These are phyloP conservation scores for Coemansia sp. DNA, from an alignment of 192 early-diverging fungal species.

Conservation along the genomic window DNA sequence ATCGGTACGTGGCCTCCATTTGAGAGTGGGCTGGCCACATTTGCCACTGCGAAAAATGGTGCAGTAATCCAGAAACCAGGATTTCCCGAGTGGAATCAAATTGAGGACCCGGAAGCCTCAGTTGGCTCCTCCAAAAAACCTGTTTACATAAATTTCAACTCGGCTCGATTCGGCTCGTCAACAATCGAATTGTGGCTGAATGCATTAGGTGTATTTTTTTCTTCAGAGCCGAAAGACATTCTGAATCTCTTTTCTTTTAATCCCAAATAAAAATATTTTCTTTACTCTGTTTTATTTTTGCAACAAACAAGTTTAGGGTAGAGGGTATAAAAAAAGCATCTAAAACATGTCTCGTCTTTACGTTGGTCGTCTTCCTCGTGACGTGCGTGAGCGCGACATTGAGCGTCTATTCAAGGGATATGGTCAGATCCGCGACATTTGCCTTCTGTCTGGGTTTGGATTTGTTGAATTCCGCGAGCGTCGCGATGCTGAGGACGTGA, in stretches of 20 bases:
- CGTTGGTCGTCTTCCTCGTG: conserved; percentile 83
- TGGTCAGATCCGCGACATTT: conserved; percentile 82
- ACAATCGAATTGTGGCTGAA: no score
- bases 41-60: no score
- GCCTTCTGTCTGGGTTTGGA: conserved; percentile 83
- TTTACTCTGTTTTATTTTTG: background rate
- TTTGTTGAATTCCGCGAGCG: conserved; percentile 92
- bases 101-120: no score
- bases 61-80: no score
- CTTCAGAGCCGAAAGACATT: no score
- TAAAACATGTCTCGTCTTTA: conserved; percentile 61
- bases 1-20: no score
- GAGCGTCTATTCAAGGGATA: conserved; percentile 81
- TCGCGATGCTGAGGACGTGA: conserved; percentile 88
- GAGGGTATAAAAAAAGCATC: background rate
- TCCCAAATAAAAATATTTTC: background rate
- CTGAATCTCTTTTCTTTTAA: background rate
- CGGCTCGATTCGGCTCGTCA: no score
- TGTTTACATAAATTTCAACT: no score
- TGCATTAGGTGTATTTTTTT: no score
- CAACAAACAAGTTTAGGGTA: background rate
- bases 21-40: no score
- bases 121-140: no score
- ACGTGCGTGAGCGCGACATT: conserved; percentile 82
- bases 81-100: no score